Evolutionary conservation across 306 rosid species (phyloP).

Genomic region (Luffa aegyptiaca): DNA sequence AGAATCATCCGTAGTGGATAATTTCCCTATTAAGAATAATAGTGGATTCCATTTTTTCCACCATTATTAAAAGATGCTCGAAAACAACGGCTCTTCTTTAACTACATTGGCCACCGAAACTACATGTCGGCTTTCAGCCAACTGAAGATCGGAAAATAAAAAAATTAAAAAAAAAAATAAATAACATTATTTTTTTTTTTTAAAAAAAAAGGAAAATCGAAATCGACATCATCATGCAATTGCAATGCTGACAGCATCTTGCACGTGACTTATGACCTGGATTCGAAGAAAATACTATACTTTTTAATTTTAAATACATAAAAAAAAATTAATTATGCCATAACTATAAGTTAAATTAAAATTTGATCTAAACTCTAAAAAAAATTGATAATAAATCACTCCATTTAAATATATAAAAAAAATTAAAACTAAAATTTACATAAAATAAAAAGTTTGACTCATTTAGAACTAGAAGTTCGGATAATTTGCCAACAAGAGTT

Average conservation of each 20-base stretch:
- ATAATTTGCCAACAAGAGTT: too few species aligned
- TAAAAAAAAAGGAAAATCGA: too few species aligned
- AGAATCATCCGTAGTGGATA: neutral
- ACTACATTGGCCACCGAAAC: neutral
- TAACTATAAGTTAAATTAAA: neutral
- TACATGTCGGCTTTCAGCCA: constrained; percentile 4
- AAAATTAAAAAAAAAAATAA: too few species aligned
- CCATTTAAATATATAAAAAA: too few species aligned
- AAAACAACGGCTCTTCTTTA: neutral
- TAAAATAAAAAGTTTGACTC: too few species aligned
- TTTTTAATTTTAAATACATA: neutral
- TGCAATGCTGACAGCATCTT: neutral
- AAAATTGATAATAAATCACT: too few species aligned
- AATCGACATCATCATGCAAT: neutral
- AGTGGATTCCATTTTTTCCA: neutral
- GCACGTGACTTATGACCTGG: constrained; percentile 8
- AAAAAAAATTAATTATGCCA: neutral
- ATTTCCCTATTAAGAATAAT: neutral
- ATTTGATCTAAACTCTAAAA: neutral
- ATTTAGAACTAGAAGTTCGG: too few species aligned
- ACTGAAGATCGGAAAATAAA: neutral
- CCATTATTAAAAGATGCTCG: constrained; percentile 4
- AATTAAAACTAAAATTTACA: too few species aligned
- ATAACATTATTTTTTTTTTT: too few species aligned
- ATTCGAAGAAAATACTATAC: neutral